Conservation (phyloP, 2,329 filamentous ascomycete species). For the Exophiala sp. region DNA sequence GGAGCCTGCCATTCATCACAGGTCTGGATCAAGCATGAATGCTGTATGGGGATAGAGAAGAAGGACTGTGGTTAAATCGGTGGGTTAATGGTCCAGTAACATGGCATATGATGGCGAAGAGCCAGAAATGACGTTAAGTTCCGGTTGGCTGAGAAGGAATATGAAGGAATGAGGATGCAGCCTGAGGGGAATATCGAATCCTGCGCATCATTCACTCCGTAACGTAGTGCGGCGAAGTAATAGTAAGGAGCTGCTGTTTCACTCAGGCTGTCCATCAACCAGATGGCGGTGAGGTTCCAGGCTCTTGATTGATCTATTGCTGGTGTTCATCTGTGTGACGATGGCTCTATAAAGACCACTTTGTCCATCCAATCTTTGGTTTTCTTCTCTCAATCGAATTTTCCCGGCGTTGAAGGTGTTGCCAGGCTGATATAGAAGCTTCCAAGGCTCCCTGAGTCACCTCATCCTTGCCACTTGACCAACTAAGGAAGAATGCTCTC, state of each 20-base stretch:
- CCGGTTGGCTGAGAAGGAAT: conserved; percentile 2
- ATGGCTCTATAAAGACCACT: conserved; percentile 3
- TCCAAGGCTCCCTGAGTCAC: neutral
- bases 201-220: neutral
- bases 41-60: neutral
- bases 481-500: conserved; percentile 9
- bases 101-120: neutral
- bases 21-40: conserved; percentile 19
- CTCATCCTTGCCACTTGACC: neutral
- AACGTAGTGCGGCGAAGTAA: neutral
- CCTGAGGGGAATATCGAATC: neutral
- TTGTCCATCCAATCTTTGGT: neutral
- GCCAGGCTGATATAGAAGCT: neutral
- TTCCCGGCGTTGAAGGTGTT: conserved; percentile 14
- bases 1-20: conserved; percentile 64
- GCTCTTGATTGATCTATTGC: neutral
- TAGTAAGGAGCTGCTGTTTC: neutral
- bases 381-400: conserved; percentile 4
- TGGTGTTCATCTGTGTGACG: conserved; percentile 8
- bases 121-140: conserved; percentile 17
- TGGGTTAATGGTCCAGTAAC: neutral
- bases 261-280: neutral
- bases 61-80: neutral
- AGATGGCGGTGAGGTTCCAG: conserved; percentile 8
- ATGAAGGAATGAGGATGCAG: neutral